Evolutionary conservation across 2,329 filamentous ascomycete species (phyloP).

Genomic region (Diplocarpon mali): DNA sequence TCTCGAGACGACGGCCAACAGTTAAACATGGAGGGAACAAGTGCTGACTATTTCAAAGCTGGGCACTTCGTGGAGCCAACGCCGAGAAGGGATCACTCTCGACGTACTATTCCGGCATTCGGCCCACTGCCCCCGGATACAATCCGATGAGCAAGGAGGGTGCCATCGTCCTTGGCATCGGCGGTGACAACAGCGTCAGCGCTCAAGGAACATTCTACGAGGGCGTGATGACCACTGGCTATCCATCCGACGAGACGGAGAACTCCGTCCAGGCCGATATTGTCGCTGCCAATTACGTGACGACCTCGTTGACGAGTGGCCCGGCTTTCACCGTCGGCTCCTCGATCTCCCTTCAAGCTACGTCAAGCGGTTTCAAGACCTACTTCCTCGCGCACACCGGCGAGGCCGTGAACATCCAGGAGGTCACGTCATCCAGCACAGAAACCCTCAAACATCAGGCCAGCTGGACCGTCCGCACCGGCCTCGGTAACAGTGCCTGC

Average conservation of each 20-base stretch:
- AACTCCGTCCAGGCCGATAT: slow-evolving; percentile 48
- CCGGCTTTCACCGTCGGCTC: slow-evolving; percentile 36
- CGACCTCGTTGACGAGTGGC: slow-evolving; percentile 36
- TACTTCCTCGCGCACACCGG: slow-evolving; percentile 45
- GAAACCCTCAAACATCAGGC: slow-evolving; percentile 39
- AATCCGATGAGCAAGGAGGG: slow-evolving; percentile 52
- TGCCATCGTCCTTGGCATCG: slow-evolving; percentile 57
- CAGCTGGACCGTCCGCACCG: slow-evolving; percentile 42
- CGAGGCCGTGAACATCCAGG: slow-evolving; percentile 41
- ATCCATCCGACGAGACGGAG: slow-evolving; percentile 48
- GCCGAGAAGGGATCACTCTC: slow-evolving; percentile 41
- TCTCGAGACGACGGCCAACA: too few relatives aligned
- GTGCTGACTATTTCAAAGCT: slow-evolving; percentile 25
- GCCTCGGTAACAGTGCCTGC: slow-evolving; percentile 45
- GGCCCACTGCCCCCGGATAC: slow-evolving; percentile 41
- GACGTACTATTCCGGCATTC: slow-evolving; percentile 47
- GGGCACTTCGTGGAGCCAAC: slow-evolving; percentile 49
- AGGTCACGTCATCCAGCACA: slow-evolving; percentile 39
- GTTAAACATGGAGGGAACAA: too few relatives aligned
- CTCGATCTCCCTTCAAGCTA: slow-evolving; percentile 42
- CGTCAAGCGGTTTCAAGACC: slow-evolving; percentile 41
- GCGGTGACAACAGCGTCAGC: slow-evolving; percentile 46
- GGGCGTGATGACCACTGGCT: slow-evolving; percentile 52
- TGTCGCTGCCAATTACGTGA: slow-evolving; percentile 46
- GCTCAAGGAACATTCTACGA: slow-evolving; percentile 56